Evolutionary conservation across 805 yeast genomes (phyloP).

Genomic region (Lipomyces sp.): DNA sequence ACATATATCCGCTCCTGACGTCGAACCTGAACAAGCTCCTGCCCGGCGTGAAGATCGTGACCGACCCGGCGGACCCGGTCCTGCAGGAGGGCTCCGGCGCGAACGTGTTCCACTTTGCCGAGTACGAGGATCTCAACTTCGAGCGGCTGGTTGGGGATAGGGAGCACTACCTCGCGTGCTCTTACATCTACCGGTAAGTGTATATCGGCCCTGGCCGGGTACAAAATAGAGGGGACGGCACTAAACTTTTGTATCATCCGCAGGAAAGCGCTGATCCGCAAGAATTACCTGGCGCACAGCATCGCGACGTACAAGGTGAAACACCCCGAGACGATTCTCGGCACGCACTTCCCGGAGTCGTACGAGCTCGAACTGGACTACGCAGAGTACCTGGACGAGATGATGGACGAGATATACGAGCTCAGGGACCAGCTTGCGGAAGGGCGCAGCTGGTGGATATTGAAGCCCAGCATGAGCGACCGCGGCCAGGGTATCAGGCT

Average conservation of each 20-base stretch:
- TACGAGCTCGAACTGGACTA: constrained; percentile 84
- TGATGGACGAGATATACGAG: constrained; percentile 89
- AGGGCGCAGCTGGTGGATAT: constrained; percentile 60
- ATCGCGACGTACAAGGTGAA: constrained; percentile 72
- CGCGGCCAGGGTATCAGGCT: constrained; percentile 93
- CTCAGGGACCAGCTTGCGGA: constrained; percentile 72
- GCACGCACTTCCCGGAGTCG: constrained; percentile 64
- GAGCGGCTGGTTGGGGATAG: constrained; percentile 53
- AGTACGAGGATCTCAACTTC: constrained; percentile 82
- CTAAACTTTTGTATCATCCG: too few relatives aligned
- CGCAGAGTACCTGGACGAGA: constrained; percentile 93
- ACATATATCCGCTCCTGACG: constrained; percentile 44
- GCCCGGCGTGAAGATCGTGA: constrained; percentile 38
- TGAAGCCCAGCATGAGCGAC: constrained; percentile 96
- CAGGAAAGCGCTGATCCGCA: constrained; percentile 84
- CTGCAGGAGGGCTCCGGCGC: constrained; percentile 24
- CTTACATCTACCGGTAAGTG: constrained; percentile 60
- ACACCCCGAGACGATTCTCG: constrained; percentile 63
- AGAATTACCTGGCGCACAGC: constrained; percentile 83
- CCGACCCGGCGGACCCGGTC: constrained; percentile 31
- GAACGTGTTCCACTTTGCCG: constrained; percentile 73
- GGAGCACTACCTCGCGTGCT: constrained; percentile 59
- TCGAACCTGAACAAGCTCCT: constrained; percentile 37
- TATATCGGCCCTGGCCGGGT: too few relatives aligned
- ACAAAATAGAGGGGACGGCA: too few relatives aligned